phyloP scores from a whole-genome alignment of 139 green algal genomes.

The Closterium sp. region DNA sequence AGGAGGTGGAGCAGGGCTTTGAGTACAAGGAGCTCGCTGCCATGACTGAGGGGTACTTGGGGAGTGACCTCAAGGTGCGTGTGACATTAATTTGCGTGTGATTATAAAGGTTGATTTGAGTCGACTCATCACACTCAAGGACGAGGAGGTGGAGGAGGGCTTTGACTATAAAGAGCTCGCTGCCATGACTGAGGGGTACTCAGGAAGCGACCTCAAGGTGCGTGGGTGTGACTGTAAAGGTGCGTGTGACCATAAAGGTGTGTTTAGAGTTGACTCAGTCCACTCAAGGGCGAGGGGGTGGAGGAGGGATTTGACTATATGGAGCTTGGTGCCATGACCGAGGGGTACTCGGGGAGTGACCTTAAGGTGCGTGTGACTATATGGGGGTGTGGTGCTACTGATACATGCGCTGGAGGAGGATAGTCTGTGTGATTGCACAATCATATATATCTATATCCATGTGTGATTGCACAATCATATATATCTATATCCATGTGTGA shows the following conservation, averaged over 20 bases:
- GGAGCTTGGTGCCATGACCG: slow-evolving; percentile 32
- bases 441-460: no score
- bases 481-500: no score
- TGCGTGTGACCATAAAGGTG: not conserved
- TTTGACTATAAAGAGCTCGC: slow-evolving; percentile 44
- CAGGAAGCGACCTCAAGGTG: slow-evolving; percentile 38
- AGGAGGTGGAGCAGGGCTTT: not conserved
- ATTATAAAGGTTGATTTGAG: no score
- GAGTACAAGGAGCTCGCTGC: slow-evolving; percentile 41
- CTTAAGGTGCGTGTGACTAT: slow-evolving; percentile 24
- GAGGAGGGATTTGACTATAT: slow-evolving; percentile 38
- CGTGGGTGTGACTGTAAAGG: not conserved
- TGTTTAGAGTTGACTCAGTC: no score
- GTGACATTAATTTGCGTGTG: no score
- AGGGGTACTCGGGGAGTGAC: slow-evolving; percentile 43
- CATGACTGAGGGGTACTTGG: slow-evolving; percentile 31
- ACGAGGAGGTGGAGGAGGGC: no score
- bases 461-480: no score
- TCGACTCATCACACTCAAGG: no score
- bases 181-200: slow-evolving; percentile 31
- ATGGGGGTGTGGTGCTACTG: not conserved
- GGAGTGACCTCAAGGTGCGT: slow-evolving; percentile 37
- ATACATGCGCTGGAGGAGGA: no score
- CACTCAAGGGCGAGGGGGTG: slow-evolving; percentile 22
- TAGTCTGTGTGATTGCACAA: no score